Percentiles rank a stretch among this genome's conserved stretches.
These are phyloP conservation scores for Dalbergia oliveri DNA, from an alignment of 306 rosid species.

Conservation along the genomic window DNA sequence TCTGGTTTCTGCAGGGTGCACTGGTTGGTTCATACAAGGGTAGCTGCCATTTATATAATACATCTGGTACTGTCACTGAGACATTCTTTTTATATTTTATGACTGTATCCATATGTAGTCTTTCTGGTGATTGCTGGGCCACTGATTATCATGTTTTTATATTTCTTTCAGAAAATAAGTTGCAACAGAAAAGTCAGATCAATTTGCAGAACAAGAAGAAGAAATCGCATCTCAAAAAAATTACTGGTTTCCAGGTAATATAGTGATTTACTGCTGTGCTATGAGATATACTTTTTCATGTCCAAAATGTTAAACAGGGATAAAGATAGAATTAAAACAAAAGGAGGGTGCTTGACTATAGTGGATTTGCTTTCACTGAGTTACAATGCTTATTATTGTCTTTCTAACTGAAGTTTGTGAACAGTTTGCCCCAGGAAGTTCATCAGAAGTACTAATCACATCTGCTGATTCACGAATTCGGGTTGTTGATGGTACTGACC, in stretches of 20 bases:
- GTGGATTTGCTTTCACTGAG: constrained; percentile 33
- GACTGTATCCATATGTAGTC: neutral
- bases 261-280: constrained; percentile 39
- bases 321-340: neutral
- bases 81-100: neutral
- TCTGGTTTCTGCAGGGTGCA: constrained; percentile 78
- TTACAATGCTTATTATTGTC: constrained; percentile 34
- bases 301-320: constrained; percentile 24
- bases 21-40: constrained; percentile 96
- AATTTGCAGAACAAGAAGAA: constrained; percentile 96
- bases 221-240: constrained; percentile 90
- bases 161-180: constrained; percentile 77
- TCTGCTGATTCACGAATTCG: constrained; percentile 98
- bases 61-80: constrained; percentile 69
- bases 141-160: constrained; percentile 36
- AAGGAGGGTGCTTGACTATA: neutral
- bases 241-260: constrained; percentile 97
- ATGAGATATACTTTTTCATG: constrained; percentile 25
- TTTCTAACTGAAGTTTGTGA: constrained; percentile 46
- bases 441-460: constrained; percentile 89
- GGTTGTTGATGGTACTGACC: constrained; percentile 83
- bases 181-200: constrained; percentile 83
- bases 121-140: constrained; percentile 36
- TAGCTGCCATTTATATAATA: constrained; percentile 85
- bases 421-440: constrained; percentile 99